Evolutionary conservation across 148 eudicot species (phyloP).

Genomic region (Oxyria digyna): DNA sequence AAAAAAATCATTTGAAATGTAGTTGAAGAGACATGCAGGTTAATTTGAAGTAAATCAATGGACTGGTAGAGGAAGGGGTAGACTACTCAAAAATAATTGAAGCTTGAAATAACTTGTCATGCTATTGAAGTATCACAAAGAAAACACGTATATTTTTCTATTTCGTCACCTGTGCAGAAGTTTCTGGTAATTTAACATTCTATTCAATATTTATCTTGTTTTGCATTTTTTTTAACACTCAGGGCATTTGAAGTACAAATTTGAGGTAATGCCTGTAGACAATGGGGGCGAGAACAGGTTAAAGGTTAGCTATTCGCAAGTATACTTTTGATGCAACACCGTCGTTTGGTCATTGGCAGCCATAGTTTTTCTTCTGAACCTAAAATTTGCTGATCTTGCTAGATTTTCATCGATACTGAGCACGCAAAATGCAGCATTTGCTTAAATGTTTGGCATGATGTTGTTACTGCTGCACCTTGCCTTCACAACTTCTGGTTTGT

Average conservation of each 20-base stretch:
- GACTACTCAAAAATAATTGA: background rate
- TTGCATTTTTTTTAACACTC: slow-evolving; percentile 12
- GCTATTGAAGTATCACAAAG: background rate
- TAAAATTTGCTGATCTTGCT: slow-evolving; percentile 13
- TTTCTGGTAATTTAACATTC: background rate
- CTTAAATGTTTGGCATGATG: slow-evolving; percentile 91
- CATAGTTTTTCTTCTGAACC: slow-evolving; percentile 3
- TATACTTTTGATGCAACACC: background rate
- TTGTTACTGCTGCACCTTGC: slow-evolving; percentile 90
- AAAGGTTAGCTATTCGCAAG: slow-evolving; percentile 28
- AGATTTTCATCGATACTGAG: slow-evolving; percentile 67
- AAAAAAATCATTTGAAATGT: background rate
- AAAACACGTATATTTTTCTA: background rate
- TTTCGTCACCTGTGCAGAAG: background rate
- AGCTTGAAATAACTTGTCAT: background rate
- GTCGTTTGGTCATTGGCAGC: background rate
- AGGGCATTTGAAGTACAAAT: slow-evolving; percentile 50
- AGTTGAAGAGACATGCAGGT: background rate
- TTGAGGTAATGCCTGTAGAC: slow-evolving; percentile 44
- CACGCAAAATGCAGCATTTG: slow-evolving; percentile 88
- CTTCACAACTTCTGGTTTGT: slow-evolving; percentile 92
- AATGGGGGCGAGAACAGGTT: slow-evolving; percentile 33
- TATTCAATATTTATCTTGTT: background rate
- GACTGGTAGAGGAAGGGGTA: background rate
- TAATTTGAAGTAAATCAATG: background rate